Conservation (phyloP, 2,329 filamentous ascomycete species). For the Alternaria triticimaculans region DNA sequence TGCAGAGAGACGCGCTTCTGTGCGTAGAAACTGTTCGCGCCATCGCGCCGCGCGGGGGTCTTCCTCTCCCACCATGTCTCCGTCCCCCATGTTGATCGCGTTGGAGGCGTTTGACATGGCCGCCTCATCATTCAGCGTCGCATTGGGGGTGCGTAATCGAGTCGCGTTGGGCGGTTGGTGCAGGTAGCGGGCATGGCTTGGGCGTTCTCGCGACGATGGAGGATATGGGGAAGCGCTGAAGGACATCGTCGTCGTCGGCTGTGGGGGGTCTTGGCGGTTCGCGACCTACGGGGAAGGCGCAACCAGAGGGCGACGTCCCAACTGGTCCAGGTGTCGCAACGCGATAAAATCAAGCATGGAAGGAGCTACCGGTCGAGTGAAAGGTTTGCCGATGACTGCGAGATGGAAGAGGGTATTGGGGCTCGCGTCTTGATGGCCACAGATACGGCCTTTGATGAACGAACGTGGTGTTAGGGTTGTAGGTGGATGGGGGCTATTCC, state of each 20-base stretch:
- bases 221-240: conserved; percentile 47
- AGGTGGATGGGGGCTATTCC: conserved; percentile 12
- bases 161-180: conserved; percentile 43
- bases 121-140: conserved; percentile 52
- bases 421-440: conserved; percentile 45
- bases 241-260: conserved; percentile 44
- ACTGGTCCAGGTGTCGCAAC: conserved; percentile 51
- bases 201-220: conserved; percentile 51
- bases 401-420: conserved; percentile 43
- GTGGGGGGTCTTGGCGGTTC: conserved; percentile 42
- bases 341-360: conserved; percentile 48
- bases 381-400: conserved; percentile 36
- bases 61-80: conserved; percentile 53
- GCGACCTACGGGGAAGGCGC: conserved; percentile 47
- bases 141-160: conserved; percentile 51
- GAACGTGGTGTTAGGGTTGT: conserved; percentile 2
- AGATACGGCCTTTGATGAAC: conserved; percentile 24
- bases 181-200: conserved; percentile 51
- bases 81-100: conserved; percentile 46
- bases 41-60: conserved; percentile 65
- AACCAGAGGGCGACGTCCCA: conserved; percentile 48
- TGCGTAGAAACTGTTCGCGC: conserved; percentile 76
- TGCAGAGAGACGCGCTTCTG: conserved; percentile 76
- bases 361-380: conserved; percentile 36
- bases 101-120: conserved; percentile 49